Evolutionary conservation across 106 monocot genomes (phyloP).

Genomic region (Dioscorea dumetorum): DNA sequence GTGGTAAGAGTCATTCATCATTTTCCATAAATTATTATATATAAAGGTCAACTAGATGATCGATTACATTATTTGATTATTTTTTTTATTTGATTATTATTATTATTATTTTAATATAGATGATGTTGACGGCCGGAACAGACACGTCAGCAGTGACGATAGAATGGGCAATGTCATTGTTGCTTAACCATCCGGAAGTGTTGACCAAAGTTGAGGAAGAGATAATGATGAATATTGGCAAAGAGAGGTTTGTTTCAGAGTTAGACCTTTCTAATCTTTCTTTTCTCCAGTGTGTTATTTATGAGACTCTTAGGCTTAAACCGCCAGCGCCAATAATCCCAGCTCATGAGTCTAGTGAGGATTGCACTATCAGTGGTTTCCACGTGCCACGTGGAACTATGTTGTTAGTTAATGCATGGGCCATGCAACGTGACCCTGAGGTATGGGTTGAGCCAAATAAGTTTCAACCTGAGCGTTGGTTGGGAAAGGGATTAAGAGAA

Average conservation of each 20-base stretch:
- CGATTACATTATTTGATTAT: too few species aligned
- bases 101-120: background rate
- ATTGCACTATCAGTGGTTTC: constrained; percentile 13
- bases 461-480: constrained; percentile 14
- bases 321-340: constrained; percentile 15
- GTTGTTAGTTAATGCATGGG: constrained; percentile 19
- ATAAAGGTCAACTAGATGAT: too few species aligned
- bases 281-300: constrained; percentile 1
- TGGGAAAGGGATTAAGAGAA: background rate
- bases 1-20: constrained; percentile 15
- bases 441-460: constrained; percentile 18
- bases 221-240: background rate
- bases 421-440: constrained; percentile 26
- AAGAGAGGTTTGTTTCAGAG: background rate
- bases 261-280: background rate
- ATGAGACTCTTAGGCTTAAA: constrained; percentile 8
- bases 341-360: constrained; percentile 18
- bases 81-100: background rate
- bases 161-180: constrained; percentile 25
- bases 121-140: constrained; percentile 11
- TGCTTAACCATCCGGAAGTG: background rate
- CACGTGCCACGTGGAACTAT: constrained; percentile 23
- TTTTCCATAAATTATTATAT: too few species aligned
- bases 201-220: background rate
- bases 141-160: constrained; percentile 13